Base-by-base conservation (phyloP, 495 filamentous ascomycete species). In the Cudoniella acicularis region DNA sequence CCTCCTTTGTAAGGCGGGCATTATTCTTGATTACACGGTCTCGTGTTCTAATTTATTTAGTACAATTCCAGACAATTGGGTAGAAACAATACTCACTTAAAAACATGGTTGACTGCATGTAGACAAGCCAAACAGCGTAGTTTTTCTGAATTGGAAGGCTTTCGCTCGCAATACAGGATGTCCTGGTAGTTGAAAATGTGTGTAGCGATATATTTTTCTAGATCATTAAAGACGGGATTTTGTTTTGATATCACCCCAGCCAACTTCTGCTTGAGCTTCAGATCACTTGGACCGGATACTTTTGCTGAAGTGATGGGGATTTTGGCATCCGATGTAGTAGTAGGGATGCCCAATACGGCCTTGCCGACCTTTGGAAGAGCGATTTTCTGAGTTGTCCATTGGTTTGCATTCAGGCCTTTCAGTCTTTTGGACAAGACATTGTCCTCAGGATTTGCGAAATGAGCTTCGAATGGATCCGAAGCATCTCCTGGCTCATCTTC, bases 11-110 rank as follows among this genome's bases (percentile, higher is more conserved):
- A 10, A 95, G 75, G 53, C 85, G 87, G 20, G 86, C 83, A 65
- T 91, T 96, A 72, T 96, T 96, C 70, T 95, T 98, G 55, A 97
- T 82, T 0, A 98, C 87, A 25, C 83, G 84, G 64, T 96, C 92
- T 52, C 94, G 88, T 13, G 93, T 97, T 71, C 80, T 84, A 47
- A 10, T n/a, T 8, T 20, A 11, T 3, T 67, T 59, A 67, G 52
- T 36, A 0, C 10, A 51, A 23, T 42, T 53, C 42, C n/a, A 13
- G 20, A 18, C 3, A 9, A 43, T 51, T n/a, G 4, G 23, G 16
- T 1, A 24, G 18, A 27, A 25, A 22, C 21, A 47, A 18, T 2
- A 62, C 72, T 57, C 69, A 84, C 81, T 96, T 96, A 71, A 95
- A 85, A 23, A 97, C 75, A 68, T 97, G 94, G 70, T 97, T 98